Conservation (phyloP, 768 basidiomycete species). For the Lactarius quietus region DNA sequence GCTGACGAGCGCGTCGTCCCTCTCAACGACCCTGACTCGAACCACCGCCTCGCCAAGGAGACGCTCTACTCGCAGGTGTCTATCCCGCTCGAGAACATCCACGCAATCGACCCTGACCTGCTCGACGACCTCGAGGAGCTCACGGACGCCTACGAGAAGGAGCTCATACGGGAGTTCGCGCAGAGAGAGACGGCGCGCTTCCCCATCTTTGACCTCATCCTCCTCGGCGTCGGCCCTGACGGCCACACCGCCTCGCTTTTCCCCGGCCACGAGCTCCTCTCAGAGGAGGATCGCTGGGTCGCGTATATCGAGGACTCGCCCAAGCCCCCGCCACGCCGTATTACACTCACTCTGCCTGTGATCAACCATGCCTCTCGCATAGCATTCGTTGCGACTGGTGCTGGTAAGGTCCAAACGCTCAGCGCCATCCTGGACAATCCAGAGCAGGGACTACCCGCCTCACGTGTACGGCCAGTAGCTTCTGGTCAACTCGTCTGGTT, state of each 20-base stretch:
- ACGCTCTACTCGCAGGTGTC: conserved; percentile 80
- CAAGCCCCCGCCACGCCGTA: conserved; percentile 85
- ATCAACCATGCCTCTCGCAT: conserved; percentile 86
- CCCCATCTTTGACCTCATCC: conserved; percentile 95
- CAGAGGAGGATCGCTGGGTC: conserved; percentile 92
- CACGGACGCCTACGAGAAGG: conserved; percentile 72
- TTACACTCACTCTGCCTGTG: conserved; percentile 90
- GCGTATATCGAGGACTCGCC: conserved; percentile 91
- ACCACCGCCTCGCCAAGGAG: conserved; percentile 71
- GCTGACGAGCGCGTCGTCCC: conserved; percentile 95
- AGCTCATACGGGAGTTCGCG: conserved; percentile 88
- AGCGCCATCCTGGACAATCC: conserved; percentile 73
- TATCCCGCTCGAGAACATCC: conserved; percentile 73
- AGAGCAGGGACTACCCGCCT: conserved; percentile 75
- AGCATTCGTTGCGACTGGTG: conserved; percentile 86
- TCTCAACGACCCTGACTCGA: conserved; percentile 89
- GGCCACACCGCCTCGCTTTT: conserved; percentile 99
- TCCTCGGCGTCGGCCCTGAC: conserved; percentile 95
- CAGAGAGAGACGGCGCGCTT: conserved; percentile 91
- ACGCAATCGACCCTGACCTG: conserved; percentile 67
- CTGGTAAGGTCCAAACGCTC: conserved; percentile 75
- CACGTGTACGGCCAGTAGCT: conserved; percentile 68
- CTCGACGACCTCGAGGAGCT: conserved; percentile 78
- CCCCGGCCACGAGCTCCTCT: conserved; percentile 82
- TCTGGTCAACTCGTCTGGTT: conserved; percentile 96